phyloP scores from a whole-genome alignment of 2,329 filamentous ascomycete genomes.

The Orbilia javanica region DNA sequence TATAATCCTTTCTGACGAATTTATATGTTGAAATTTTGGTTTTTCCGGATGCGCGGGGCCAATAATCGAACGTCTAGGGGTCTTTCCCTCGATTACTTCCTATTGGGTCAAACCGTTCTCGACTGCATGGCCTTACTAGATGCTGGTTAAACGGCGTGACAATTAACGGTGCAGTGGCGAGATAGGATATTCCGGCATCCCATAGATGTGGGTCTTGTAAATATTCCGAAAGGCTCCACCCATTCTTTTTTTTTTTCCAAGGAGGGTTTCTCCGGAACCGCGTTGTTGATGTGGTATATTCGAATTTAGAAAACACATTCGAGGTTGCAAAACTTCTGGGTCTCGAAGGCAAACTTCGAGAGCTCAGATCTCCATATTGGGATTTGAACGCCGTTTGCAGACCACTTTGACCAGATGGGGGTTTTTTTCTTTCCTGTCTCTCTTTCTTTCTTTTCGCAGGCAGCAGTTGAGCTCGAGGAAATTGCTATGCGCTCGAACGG shows the following conservation, averaged over 20 bases:
- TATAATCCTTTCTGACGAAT: too few relatives aligned
- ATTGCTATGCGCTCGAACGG: not conserved
- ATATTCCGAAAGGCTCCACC: conserved; percentile 13
- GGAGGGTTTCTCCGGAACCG: conserved; percentile 5
- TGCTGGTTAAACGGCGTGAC: not conserved
- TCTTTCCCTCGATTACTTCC: not conserved
- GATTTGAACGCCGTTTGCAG: conserved; percentile 13
- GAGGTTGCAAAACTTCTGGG: too few relatives aligned
- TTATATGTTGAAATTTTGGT: not conserved
- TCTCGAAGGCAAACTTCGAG: too few relatives aligned
- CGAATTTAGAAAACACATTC: conserved; percentile 2
- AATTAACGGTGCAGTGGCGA: not conserved
- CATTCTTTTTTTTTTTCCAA: not conserved
- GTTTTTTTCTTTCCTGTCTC: not conserved
- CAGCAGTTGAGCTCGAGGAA: conserved; percentile 1
- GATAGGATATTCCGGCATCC: not conserved
- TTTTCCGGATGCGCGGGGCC: not conserved
- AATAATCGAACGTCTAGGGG: not conserved
- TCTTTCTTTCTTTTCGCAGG: not conserved
- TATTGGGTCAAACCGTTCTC: not conserved
- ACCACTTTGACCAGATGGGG: not conserved
- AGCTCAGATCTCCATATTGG: conserved; percentile 22
- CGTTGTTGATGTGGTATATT: conserved; percentile 28
- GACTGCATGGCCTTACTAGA: not conserved
- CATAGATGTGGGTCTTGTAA: not conserved